Conservation (phyloP, 225 moss, liverwort and hornwort species). For the Thuidium tamariscinum region DNA sequence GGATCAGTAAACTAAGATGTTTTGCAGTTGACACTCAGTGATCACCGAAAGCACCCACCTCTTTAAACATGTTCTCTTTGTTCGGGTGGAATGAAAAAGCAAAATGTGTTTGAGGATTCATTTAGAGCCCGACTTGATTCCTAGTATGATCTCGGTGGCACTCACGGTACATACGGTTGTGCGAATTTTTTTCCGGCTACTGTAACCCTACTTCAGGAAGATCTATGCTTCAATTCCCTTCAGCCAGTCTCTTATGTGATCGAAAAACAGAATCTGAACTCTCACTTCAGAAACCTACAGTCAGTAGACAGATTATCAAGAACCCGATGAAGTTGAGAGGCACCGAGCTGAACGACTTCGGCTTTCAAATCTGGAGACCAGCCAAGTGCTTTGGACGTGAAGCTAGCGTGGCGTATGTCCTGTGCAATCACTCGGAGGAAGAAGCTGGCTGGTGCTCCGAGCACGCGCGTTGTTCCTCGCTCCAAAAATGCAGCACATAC, state of each 20-base stretch:
- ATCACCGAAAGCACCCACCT: neutral
- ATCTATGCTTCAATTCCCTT: neutral
- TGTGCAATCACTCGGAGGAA: neutral
- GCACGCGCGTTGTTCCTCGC: neutral
- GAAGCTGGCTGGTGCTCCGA: neutral
- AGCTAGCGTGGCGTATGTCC: neutral
- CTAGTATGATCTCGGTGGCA: too few species aligned
- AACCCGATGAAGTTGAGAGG: too few species aligned
- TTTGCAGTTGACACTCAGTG: neutral
- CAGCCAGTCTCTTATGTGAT: neutral
- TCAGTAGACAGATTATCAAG: too few species aligned
- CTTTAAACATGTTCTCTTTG: too few species aligned
- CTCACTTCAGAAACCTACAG: neutral
- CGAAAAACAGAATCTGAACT: neutral
- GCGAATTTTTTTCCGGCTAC: too few species aligned
- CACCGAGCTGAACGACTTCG: neutral
- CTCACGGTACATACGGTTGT: too few species aligned
- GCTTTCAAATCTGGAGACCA: neutral
- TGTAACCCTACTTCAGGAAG: too few species aligned
- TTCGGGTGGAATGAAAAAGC: too few species aligned
- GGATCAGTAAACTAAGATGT: neutral
- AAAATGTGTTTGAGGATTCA: too few species aligned
- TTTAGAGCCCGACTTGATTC: too few species aligned
- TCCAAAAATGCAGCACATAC: neutral
- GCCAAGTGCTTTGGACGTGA: neutral